phyloP scores from a whole-genome alignment of 2,329 filamentous ascomycete species.

The Microcyclospora pomicola region DNA sequence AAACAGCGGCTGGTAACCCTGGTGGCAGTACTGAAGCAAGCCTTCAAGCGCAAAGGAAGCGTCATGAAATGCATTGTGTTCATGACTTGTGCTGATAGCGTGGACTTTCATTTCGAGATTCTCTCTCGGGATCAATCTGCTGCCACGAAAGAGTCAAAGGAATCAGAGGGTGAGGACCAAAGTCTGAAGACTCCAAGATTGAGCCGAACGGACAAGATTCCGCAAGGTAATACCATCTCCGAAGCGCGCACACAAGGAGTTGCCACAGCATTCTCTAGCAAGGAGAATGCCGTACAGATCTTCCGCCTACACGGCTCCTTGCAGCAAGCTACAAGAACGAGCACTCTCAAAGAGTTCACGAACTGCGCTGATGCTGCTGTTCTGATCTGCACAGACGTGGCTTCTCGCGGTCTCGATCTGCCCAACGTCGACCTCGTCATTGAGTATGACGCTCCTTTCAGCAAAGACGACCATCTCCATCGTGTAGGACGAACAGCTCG shows the following conservation, averaged over 20 bases:
- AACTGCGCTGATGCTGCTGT: constrained; percentile 61
- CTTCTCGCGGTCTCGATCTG: constrained; percentile 86
- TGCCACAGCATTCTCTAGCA: constrained; percentile 29
- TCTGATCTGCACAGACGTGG: constrained; percentile 87
- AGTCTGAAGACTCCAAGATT: constrained; percentile 8
- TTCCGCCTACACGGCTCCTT: constrained; percentile 88
- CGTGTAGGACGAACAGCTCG: constrained; percentile 89
- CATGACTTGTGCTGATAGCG: constrained; percentile 90
- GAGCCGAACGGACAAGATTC: constrained; percentile 27
- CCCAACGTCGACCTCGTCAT: constrained; percentile 90
- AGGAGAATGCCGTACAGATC: constrained; percentile 63
- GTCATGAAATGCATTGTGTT: constrained; percentile 97
- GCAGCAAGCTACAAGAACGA: constrained; percentile 71
- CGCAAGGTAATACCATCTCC: constrained; percentile 27
- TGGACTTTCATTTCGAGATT: constrained; percentile 89
- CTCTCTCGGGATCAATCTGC: constrained; percentile 39
- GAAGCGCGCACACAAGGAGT: constrained; percentile 39
- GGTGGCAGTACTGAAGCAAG: constrained; percentile 67
- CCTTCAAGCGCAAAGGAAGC: constrained; percentile 75
- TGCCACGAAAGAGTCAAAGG: constrained; percentile 23
- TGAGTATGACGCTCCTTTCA: constrained; percentile 93
- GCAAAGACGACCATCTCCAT: constrained; percentile 84
- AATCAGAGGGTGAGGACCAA: constrained; percentile 11
- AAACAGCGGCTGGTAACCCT: constrained; percentile 86
- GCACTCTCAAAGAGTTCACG: constrained; percentile 70